phyloP scores from a whole-genome alignment of 345 rosid species.

The Aquilaria yunnanensis region DNA sequence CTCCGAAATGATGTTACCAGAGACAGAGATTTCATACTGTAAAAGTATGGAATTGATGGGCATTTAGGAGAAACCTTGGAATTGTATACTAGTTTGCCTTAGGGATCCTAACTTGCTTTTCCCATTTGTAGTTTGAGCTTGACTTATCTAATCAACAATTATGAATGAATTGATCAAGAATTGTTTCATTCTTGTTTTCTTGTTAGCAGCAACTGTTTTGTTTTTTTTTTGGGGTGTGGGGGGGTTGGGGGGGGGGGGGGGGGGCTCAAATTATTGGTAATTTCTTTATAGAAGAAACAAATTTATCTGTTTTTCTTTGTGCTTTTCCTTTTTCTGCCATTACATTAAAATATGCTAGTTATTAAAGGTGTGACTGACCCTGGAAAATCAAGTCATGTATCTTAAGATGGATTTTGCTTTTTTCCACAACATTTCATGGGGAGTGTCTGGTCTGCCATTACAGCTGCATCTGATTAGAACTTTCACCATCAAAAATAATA shows the following conservation, averaged over 20 bases:
- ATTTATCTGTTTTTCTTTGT: slow-evolving; percentile 8
- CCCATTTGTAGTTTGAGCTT: too few relatives aligned
- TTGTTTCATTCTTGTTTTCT: slow-evolving; percentile 5
- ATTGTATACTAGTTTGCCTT: too few relatives aligned
- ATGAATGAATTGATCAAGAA: slow-evolving; percentile 15
- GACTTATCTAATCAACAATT: too few relatives aligned
- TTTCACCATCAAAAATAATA: slow-evolving; percentile 17
- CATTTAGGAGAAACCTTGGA: slow-evolving; percentile 5
- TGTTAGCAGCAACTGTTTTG: background rate
- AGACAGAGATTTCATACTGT: slow-evolving; percentile 5
- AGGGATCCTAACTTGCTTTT: too few relatives aligned
- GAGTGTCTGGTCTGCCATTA: slow-evolving; percentile 39
- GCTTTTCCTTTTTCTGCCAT: slow-evolving; percentile 13
- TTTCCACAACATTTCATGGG: slow-evolving; percentile 25
- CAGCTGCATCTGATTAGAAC: slow-evolving; percentile 17
- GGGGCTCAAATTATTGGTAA: background rate
- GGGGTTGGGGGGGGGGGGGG: too few relatives aligned
- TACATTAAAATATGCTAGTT: slow-evolving; percentile 19
- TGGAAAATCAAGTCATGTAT: slow-evolving; percentile 19
- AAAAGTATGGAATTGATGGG: slow-evolving; percentile 4
- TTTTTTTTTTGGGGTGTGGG: background rate
- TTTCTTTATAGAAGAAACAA: background rate
- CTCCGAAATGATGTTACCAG: slow-evolving; percentile 14
- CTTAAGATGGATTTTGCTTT: slow-evolving; percentile 8
- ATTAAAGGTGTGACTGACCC: slow-evolving; percentile 21